Conservation (phyloP, 306 rosid genomes). For the Rosa persica region DNA sequence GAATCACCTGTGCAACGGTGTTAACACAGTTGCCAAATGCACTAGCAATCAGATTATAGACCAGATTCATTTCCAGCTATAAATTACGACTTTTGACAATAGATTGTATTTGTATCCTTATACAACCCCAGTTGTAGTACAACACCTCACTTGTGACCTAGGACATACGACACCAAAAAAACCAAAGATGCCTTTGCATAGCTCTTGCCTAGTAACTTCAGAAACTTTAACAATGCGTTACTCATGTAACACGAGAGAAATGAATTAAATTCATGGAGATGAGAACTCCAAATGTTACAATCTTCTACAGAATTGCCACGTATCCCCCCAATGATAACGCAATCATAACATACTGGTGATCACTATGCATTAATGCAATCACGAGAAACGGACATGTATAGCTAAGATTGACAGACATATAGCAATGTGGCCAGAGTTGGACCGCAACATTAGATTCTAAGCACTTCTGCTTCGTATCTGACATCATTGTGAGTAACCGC, state of each 20-base stretch:
- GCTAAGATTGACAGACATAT: not conserved
- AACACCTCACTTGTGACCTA: not conserved
- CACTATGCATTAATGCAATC: not conserved
- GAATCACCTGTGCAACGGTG: not conserved
- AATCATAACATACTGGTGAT: not conserved
- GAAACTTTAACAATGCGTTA: not conserved
- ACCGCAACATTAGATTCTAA: not conserved
- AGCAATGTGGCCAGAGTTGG: not conserved
- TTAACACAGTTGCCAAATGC: not conserved
- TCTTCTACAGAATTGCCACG: not conserved
- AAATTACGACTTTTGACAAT: not conserved
- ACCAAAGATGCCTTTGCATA: not conserved
- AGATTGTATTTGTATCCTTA: not conserved
- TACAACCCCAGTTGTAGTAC: not conserved
- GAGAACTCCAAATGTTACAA: not conserved
- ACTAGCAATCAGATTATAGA: not conserved
- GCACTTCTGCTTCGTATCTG: not conserved
- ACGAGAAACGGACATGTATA: not conserved
- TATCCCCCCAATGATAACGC: not conserved
- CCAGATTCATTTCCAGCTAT: not conserved
- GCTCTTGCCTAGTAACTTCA: not conserved
- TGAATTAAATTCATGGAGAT: not conserved
- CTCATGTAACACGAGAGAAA: not conserved
- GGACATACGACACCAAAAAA: conserved; percentile 1
- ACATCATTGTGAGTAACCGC: not conserved